Base-by-base conservation (phyloP, 2,329 filamentous ascomycete species). In the Bipolaris victoriae region DNA sequence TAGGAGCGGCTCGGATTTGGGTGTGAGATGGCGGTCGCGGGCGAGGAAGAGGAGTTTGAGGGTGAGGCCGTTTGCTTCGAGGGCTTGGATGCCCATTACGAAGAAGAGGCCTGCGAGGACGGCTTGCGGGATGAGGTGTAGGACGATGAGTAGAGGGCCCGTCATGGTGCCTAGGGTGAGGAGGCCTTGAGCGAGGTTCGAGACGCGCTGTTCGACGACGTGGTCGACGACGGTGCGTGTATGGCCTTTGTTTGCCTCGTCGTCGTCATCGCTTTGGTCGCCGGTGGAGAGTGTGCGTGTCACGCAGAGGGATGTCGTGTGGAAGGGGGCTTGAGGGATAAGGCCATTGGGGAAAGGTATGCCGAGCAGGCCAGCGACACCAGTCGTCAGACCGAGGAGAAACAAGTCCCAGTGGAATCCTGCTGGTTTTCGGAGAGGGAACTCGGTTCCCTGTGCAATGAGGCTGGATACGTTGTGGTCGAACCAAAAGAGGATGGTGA, bases 401-500 rank as follows among this genome's bases (percentile, higher is more conserved):
- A 85, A 86, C 64, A 86, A 81, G 67, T 86, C 84, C 83, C 84
- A 86, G 67, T 86, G 83, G 65, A 86, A 86, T n/a, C 84, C 84
- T 0, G 82, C 83, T 0, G 84, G 84, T 62, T 86, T 86, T 50
- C 79, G 80, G 10, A 86, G 75, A 0, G 84, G 84, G 46, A 83
- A 86, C 24, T 84, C 79, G 24, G 80, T 81, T 13, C 82, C 83
- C 70, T 86, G 84, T 0, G 84, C 83, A 9, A 81, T 84, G 31
- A 86, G 76, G 22, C 81, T 83, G 58, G 81, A 84, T 49, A 86
- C 69, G 50, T 95, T 96, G 70, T 96, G 92, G 70, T 96, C 92
- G 73, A 95, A 96, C 80, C 90, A 96, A 73, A 96, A 96, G 4
- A 96, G 78, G 20, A 96, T 87, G 0, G 92, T 96, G 15, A 96